These are phyloP conservation scores for Neurospora sp. DNA, from an alignment of 495 filamentous ascomycete species.

Conservation along the genomic window DNA sequence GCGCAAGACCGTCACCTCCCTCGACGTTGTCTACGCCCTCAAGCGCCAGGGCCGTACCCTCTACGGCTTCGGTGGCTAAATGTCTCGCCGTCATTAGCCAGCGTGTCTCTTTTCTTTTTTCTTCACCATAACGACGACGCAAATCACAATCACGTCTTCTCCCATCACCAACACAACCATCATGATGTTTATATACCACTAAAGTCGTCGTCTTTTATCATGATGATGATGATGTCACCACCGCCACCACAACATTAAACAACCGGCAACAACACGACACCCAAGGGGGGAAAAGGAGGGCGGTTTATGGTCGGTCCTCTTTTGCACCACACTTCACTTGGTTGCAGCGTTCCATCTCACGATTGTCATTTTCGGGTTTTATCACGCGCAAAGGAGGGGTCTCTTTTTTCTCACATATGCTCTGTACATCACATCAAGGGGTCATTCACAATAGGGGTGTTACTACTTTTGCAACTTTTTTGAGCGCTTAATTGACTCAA, in stretches of 20 bases:
- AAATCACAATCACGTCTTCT: not conserved
- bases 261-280: not conserved
- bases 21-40: slow-evolving; percentile 90
- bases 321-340: not conserved
- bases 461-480: not conserved
- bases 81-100: slow-evolving; percentile 5
- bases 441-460: not conserved
- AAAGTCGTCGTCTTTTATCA: not conserved
- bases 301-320: not conserved
- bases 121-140: slow-evolving; percentile 1
- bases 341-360: not conserved
- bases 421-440: not conserved
- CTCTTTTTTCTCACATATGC: not conserved
- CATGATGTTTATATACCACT: not conserved
- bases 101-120: slow-evolving; percentile 1
- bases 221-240: not conserved
- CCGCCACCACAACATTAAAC: not conserved
- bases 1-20: slow-evolving; percentile 93
- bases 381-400: not conserved
- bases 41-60: slow-evolving; percentile 92
- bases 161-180: not conserved
- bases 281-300: not conserved
- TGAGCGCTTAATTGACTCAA: not conserved
- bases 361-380: not conserved
- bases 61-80: slow-evolving; percentile 95